These are phyloP conservation scores for Myxozyma geophila DNA, from an alignment of 805 yeast species.

Conservation along the genomic window DNA sequence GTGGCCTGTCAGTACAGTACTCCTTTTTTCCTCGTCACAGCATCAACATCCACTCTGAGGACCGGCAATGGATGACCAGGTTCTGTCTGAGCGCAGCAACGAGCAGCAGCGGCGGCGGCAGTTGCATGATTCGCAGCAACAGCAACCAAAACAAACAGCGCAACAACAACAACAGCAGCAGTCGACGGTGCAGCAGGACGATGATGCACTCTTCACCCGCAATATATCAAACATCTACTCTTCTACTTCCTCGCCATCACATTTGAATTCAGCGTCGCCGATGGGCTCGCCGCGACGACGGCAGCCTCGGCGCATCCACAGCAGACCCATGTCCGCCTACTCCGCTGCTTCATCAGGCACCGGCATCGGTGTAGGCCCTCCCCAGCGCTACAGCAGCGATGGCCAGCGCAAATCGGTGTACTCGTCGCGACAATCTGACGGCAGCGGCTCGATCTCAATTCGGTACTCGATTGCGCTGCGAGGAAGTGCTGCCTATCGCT, in stretches of 20 bases:
- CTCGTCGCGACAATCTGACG: conserved; percentile 31
- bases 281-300: background rate
- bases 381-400: background rate
- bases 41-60: no score
- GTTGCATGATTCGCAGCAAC: background rate
- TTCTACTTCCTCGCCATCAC: background rate
- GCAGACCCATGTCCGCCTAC: conserved; percentile 6
- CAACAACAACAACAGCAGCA: background rate
- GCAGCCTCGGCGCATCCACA: conserved; percentile 1
- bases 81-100: no score
- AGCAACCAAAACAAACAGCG: background rate
- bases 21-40: no score
- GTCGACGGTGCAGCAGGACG: background rate
- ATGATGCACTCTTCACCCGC: background rate
- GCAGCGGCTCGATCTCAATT: conserved; percentile 32
- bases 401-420: conserved; percentile 8
- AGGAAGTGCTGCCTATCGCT: conserved; percentile 19
- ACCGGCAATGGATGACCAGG: no score
- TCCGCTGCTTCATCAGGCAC: conserved; percentile 2
- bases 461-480: conserved; percentile 30
- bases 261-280: background rate
- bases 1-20: no score
- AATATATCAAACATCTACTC: conserved; percentile 14
- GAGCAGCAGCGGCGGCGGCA: background rate
- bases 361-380: no score